Percentiles rank a stretch among this genome's conserved stretches.
phyloP scores from a whole-genome alignment of 2,329 filamentous ascomycete species.

The Sarocladium brachiariae region DNA sequence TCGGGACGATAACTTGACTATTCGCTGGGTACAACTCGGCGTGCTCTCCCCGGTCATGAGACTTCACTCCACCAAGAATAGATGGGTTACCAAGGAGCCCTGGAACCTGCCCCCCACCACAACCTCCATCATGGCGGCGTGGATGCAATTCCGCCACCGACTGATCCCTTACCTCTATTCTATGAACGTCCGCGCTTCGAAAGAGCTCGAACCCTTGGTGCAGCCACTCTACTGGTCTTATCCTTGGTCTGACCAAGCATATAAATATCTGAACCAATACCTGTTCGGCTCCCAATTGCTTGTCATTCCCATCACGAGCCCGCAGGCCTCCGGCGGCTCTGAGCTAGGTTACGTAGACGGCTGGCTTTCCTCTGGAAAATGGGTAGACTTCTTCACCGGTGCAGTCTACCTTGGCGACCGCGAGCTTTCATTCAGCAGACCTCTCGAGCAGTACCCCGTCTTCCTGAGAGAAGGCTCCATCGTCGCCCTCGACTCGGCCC shows the following conservation, averaged over 20 bases:
- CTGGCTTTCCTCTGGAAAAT: slow-evolving; percentile 50
- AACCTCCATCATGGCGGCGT: slow-evolving; percentile 37
- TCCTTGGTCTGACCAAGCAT: slow-evolving; percentile 44
- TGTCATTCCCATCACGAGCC: slow-evolving; percentile 48
- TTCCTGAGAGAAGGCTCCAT: slow-evolving; percentile 51
- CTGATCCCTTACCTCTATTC: slow-evolving; percentile 55
- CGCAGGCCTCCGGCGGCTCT: slow-evolving; percentile 30
- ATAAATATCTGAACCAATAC: slow-evolving; percentile 50
- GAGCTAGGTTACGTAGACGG: slow-evolving; percentile 28
- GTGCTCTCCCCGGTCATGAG: slow-evolving; percentile 55
- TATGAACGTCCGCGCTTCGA: slow-evolving; percentile 41
- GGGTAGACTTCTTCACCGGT: slow-evolving; percentile 53
- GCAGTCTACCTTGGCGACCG: slow-evolving; percentile 51
- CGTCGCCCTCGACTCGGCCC: slow-evolving; percentile 43
- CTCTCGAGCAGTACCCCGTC: slow-evolving; percentile 43
- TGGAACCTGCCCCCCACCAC: slow-evolving; percentile 47
- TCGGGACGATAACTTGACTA: slow-evolving; percentile 50
- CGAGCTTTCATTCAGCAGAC: slow-evolving; percentile 42
- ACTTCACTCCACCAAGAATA: slow-evolving; percentile 51
- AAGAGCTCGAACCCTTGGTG: slow-evolving; percentile 43
- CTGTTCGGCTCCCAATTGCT: slow-evolving; percentile 51
- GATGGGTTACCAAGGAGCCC: slow-evolving; percentile 55
- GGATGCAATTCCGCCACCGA: slow-evolving; percentile 48
- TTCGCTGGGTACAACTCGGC: slow-evolving; percentile 56
- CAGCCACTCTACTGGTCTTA: slow-evolving; percentile 59